Conservation (phyloP, 495 filamentous ascomycete species). For the Annulohypoxylon bovei region DNA sequence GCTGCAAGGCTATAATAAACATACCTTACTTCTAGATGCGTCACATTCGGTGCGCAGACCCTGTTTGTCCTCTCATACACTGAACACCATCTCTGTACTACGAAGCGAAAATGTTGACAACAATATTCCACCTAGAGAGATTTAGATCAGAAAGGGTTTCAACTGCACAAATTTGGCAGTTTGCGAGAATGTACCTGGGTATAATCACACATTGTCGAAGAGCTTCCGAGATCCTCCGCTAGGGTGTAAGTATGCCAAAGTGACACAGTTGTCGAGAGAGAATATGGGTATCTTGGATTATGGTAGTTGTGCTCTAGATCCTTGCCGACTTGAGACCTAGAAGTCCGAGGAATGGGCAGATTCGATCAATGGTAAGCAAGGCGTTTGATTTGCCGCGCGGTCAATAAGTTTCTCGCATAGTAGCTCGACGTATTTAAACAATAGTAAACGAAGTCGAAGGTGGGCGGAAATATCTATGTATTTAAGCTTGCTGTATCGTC, state of each 20-base stretch:
- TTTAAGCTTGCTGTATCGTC: slow-evolving; percentile 41
- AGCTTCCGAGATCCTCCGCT: neutral
- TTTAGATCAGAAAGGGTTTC: neutral
- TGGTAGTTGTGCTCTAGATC: neutral
- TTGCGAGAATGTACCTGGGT: slow-evolving; percentile 40
- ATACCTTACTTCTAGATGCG: slow-evolving; percentile 48
- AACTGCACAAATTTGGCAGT: neutral
- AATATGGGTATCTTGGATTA: neutral
- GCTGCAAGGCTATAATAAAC: slow-evolving; percentile 24
- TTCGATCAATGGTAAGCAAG: neutral
- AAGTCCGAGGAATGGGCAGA: slow-evolving; percentile 16
- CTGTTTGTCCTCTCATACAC: slow-evolving; percentile 47
- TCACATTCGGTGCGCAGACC: slow-evolving; percentile 46
- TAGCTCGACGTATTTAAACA: slow-evolving; percentile 5
- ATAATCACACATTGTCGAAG: slow-evolving; percentile 46
- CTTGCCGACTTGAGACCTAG: slow-evolving; percentile 22
- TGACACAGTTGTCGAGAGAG: neutral
- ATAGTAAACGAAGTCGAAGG: slow-evolving; percentile 22
- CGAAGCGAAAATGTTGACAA: slow-evolving; percentile 47
- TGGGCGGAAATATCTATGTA: slow-evolving; percentile 37
- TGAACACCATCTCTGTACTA: slow-evolving; percentile 47
- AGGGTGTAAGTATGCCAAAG: slow-evolving; percentile 7
- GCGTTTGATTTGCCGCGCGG: slow-evolving; percentile 3
- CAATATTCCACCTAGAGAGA: slow-evolving; percentile 45
- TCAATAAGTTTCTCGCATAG: slow-evolving; percentile 8